These are phyloP conservation scores for Microcera coccophila DNA, from an alignment of 2,329 filamentous ascomycete species.

Conservation along the genomic window DNA sequence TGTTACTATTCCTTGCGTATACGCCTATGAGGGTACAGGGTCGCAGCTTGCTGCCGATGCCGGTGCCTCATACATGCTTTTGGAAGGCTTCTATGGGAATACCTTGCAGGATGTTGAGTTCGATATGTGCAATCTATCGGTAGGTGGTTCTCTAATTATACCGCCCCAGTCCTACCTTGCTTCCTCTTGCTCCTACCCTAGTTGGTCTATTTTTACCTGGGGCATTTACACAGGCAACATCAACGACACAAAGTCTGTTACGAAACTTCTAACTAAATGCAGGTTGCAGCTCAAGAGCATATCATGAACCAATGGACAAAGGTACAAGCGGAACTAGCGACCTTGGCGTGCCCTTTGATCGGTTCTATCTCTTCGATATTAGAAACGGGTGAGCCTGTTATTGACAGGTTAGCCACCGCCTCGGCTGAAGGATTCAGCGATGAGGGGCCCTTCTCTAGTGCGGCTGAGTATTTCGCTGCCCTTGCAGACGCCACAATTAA, in stretches of 20 bases:
- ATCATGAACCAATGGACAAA: neutral
- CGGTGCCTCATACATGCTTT: slow-evolving; percentile 25
- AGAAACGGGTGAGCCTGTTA: neutral
- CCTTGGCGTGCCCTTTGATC: neutral
- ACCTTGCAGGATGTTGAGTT: slow-evolving; percentile 16
- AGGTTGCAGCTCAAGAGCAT: neutral
- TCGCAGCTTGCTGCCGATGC: slow-evolving; percentile 13
- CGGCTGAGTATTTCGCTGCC: neutral
- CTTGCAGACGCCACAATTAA: neutral
- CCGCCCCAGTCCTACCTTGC: too few relatives aligned
- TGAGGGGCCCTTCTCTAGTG: neutral
- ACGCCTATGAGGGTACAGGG: slow-evolving; percentile 17
- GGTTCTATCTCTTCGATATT: neutral
- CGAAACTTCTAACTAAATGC: too few relatives aligned
- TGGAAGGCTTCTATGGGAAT: slow-evolving; percentile 26
- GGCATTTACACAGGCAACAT: slow-evolving; percentile 19
- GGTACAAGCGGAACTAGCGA: neutral
- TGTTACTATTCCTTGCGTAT: slow-evolving; percentile 12
- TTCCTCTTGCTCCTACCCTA: slow-evolving; percentile 1
- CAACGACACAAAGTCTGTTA: too few relatives aligned
- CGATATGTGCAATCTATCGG: slow-evolving; percentile 18
- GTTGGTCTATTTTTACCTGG: slow-evolving; percentile 13
- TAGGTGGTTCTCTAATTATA: too few relatives aligned
- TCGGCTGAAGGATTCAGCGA: neutral
- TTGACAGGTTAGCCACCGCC: neutral